phyloP scores from a whole-genome alignment of 2,329 filamentous ascomycete species.

The Incumbomyces lentus region DNA sequence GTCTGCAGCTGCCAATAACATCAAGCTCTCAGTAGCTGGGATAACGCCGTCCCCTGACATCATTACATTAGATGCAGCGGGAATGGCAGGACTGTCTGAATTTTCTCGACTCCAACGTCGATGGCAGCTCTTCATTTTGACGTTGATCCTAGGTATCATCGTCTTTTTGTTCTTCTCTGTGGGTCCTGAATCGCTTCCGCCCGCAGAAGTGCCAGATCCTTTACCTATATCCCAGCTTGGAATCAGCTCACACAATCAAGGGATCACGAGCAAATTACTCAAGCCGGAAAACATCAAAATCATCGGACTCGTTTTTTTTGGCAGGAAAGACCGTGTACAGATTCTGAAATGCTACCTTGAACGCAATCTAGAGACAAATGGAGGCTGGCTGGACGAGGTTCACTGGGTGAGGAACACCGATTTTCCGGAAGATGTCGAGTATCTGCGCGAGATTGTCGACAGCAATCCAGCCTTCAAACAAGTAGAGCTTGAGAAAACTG shows the following conservation, averaged over 20 bases:
- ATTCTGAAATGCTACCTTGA: conserved; percentile 39
- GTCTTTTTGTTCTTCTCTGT: conserved; percentile 3
- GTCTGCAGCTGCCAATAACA: too few species aligned
- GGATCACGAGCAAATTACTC: neutral
- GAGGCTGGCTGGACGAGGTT: conserved; percentile 36
- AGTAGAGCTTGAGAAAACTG: conserved; percentile 27
- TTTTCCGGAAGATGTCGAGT: conserved; percentile 30
- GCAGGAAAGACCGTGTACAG: conserved; percentile 35
- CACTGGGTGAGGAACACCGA: conserved; percentile 36
- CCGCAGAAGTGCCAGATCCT: neutral
- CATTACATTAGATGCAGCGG: too few species aligned
- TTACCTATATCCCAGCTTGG: neutral
- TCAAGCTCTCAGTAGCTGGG: too few species aligned
- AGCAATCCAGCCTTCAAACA: conserved; percentile 30
- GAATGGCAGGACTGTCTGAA: neutral
- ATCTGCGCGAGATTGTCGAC: conserved; percentile 30
- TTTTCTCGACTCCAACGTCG: neutral
- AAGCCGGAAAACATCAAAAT: conserved; percentile 19
- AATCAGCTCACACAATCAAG: conserved; percentile 1
- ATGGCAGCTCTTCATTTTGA: conserved; percentile 1
- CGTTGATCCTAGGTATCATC: neutral
- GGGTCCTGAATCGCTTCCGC: neutral
- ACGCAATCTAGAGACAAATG: conserved; percentile 36
- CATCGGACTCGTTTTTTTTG: conserved; percentile 38
- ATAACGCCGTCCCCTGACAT: too few species aligned